Evolutionary conservation across 495 filamentous ascomycete genomes (phyloP).

Genomic region (Talaromyces stipitatus): DNA sequence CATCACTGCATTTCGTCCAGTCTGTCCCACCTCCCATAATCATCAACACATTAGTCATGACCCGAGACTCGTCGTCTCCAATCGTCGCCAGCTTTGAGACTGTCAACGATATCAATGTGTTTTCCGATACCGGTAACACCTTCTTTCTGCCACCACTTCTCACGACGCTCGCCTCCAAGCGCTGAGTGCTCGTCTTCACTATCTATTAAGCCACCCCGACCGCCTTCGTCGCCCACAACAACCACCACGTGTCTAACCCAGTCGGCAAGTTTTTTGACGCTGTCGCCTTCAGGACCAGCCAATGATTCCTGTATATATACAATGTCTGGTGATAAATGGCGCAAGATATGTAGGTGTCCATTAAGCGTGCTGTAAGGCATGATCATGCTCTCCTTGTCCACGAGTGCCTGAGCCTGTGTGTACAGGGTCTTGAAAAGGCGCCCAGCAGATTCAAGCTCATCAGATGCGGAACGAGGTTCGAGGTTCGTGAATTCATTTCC

Average conservation of each 20-base stretch:
- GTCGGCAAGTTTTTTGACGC: conserved; percentile 61
- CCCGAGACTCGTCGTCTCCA: conserved; percentile 70
- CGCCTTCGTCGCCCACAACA: conserved; percentile 77
- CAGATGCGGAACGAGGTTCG: conserved; percentile 31
- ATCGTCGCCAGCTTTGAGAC: conserved; percentile 67
- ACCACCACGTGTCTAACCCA: conserved; percentile 83
- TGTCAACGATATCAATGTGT: conserved; percentile 80
- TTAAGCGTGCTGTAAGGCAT: conserved; percentile 75
- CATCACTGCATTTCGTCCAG: conserved; percentile 19
- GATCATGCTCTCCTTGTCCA: conserved; percentile 76
- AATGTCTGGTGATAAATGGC: conserved; percentile 71
- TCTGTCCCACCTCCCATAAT: background rate
- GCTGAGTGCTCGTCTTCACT: conserved; percentile 68
- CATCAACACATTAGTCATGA: conserved; percentile 46
- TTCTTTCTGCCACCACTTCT: conserved; percentile 77
- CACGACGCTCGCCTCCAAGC: conserved; percentile 45
- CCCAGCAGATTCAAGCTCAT: conserved; percentile 26
- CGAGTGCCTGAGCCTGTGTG: conserved; percentile 63
- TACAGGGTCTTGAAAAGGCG: conserved; percentile 69
- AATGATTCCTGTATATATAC: conserved; percentile 81
- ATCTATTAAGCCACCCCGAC: conserved; percentile 78
- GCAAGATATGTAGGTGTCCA: conserved; percentile 75
- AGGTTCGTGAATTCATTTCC: conserved; percentile 44
- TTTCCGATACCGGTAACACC: conserved; percentile 77
- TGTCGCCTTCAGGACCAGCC: conserved; percentile 60